Percentiles rank a stretch among this genome's conserved stretches.
Evolutionary conservation across 805 yeast genomes (phyloP).

Genomic region (Isabelozyma gotoi): DNA sequence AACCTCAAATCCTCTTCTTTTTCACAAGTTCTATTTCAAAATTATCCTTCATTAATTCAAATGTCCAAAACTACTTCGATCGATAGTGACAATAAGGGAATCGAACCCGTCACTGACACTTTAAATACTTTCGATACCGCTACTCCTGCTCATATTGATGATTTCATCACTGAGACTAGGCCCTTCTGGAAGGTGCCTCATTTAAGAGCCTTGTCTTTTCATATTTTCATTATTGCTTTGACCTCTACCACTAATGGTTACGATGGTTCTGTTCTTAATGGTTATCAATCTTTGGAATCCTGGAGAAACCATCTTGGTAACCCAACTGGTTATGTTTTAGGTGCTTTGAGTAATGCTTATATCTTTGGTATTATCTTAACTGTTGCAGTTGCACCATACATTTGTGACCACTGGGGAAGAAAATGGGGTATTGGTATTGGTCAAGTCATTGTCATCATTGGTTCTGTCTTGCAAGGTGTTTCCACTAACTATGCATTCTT

Average conservation of each 20-base stretch:
- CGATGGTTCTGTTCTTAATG: slow-evolving; percentile 51
- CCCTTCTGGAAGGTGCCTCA: slow-evolving; percentile 37
- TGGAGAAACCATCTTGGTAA: slow-evolving; percentile 42
- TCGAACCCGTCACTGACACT: background rate
- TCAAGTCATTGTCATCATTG: slow-evolving; percentile 23
- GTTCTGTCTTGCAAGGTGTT: slow-evolving; percentile 37
- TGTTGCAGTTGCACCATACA: slow-evolving; percentile 23
- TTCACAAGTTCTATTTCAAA: too few relatives aligned
- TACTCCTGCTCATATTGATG: slow-evolving; percentile 17
- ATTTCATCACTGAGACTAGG: slow-evolving; percentile 15
- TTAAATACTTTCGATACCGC: background rate
- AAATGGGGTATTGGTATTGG: slow-evolving; percentile 27
- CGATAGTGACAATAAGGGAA: background rate
- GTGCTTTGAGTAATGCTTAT: slow-evolving; percentile 42
- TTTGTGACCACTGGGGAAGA: slow-evolving; percentile 43
- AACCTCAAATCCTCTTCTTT: background rate
- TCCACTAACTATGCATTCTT: slow-evolving; percentile 36
- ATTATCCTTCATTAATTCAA: background rate
- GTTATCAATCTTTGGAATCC: slow-evolving; percentile 43
- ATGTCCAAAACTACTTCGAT: background rate
- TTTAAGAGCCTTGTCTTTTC: slow-evolving; percentile 34
- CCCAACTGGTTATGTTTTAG: slow-evolving; percentile 39
- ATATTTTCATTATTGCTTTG: slow-evolving; percentile 41
- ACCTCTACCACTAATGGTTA: slow-evolving; percentile 50
- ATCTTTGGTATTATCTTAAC: slow-evolving; percentile 40